Conservation (phyloP, 1,284 basidiomycete genomes). For the Omphalotus olearius region DNA sequence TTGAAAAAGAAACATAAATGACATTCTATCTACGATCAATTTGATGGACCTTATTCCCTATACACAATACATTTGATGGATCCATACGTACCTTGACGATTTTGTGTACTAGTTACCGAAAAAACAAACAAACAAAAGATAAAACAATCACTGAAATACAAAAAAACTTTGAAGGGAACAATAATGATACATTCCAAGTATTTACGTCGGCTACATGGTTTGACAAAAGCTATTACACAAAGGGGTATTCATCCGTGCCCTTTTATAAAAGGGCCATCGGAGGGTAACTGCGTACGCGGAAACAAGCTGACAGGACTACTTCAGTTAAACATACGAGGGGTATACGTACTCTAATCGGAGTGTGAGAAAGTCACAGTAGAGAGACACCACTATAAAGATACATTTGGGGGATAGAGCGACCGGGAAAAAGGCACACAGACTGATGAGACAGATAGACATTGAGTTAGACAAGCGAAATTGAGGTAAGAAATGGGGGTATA, state of each 20-base stretch:
- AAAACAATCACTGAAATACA: too few relatives aligned
- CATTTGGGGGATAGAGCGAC: neutral
- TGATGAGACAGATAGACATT: neutral
- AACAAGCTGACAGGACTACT: neutral
- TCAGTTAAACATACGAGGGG: slow-evolving; percentile 1
- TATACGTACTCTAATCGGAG: slow-evolving; percentile 4
- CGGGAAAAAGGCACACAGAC: neutral
- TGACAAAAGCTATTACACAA: too few relatives aligned
- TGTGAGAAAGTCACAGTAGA: neutral
- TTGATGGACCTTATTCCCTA: too few relatives aligned
- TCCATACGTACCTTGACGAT: too few relatives aligned
- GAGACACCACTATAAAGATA: slow-evolving; percentile 1
- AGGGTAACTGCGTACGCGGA: neutral
- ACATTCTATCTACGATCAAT: too few relatives aligned
- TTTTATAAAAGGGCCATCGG: neutral
- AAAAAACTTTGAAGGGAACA: neutral
- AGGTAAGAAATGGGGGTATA: neutral
- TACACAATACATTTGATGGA: too few relatives aligned
- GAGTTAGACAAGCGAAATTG: neutral
- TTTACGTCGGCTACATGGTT: too few relatives aligned
- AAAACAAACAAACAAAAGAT: too few relatives aligned
- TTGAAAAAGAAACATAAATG: too few relatives aligned
- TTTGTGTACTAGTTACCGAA: too few relatives aligned
- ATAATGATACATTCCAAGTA: too few relatives aligned
- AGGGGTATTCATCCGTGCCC: too few relatives aligned